Conservation (phyloP, 139 green algal species). For the Chlorella sp. region DNA sequence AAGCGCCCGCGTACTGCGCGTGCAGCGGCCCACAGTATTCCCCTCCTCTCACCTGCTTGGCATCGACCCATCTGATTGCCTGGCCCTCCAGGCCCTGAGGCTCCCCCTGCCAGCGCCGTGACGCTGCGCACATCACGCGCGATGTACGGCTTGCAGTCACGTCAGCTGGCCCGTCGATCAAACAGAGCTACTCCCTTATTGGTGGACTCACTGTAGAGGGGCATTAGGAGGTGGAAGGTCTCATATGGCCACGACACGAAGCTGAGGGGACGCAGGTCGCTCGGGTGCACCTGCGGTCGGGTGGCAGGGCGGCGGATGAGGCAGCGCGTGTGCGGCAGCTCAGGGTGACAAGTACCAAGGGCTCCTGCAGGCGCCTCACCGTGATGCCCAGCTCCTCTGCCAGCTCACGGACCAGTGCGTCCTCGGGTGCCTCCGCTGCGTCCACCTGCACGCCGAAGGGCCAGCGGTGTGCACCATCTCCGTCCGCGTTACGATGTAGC, state of each 20-base stretch:
- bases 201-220: conserved; percentile 41
- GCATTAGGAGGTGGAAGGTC: conserved; percentile 56
- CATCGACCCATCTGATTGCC: too few relatives aligned
- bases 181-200: too few relatives aligned
- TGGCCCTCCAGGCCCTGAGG: too few relatives aligned
- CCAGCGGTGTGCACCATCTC: too few relatives aligned
- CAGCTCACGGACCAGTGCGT: conserved; percentile 56
- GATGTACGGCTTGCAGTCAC: too few relatives aligned
- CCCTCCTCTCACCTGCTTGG: too few relatives aligned
- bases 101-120: too few relatives aligned
- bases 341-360: background rate
- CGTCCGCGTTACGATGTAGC: too few relatives aligned
- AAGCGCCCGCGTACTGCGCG: too few relatives aligned
- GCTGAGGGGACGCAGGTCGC: conserved; percentile 32
- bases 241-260: conserved; percentile 46
- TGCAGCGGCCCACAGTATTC: too few relatives aligned
- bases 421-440: conserved; percentile 44
- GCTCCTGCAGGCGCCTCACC: background rate
- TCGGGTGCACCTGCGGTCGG: conserved; percentile 9
- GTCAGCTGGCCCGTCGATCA: too few relatives aligned
- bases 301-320: background rate
- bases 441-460: conserved; percentile 45
- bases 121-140: too few relatives aligned
- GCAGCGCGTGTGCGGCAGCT: background rate
- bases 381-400: conserved; percentile 60